Evolutionary conservation across 345 rosid genomes (phyloP), one percentile per base, ranked within the genome.

Genomic region (Citrus hindsii): DNA sequence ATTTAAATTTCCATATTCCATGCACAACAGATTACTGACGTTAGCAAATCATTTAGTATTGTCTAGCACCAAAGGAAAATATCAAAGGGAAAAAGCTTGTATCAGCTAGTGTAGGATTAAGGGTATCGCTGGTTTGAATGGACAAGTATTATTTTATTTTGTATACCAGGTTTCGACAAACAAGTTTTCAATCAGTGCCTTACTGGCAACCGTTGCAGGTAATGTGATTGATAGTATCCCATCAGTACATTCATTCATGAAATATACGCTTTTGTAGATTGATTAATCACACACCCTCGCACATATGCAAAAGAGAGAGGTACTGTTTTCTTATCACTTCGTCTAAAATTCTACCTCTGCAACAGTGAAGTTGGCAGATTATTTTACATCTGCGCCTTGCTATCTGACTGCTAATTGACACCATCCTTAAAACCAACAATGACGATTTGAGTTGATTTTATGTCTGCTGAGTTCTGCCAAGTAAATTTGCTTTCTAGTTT

Each of bases 401-500:
- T 37, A 18, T 24, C 9, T 35, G 55, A 32, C 46, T 32, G 8
- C 18, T n/a, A 30, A 66, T 12, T 21, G 0, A 40, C 46, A 12
- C 48, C 3, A 42, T 42, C 48, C 48, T 12, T 46, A 12, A 46
- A 46, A 46, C 51, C 51, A 46, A 46, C 51, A 46, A 46, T 46
- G 22, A 51, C 1, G 22, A 51, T 18, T 51, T 32, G 56, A 18
- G 22, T 51, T 51, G 56, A 51, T 14, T 51, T 51, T 51, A 51
- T 18, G 18, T 51, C 55, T 51, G 6, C 21, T 5, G 21, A 16
- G 21, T 16, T 51, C 56, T 51, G 22, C 18, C 6, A 48, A 28
- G 27, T 67, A 42, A 63, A 58, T 73, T 56, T n/a, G 71, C 37
- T 79, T 67, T 61, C 70, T 14, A 56, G 75, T n/a, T 25, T 33